These are phyloP conservation scores for Naganishia randhawae DNA, from an alignment of 768 basidiomycete genomes.

Conservation along the genomic window DNA sequence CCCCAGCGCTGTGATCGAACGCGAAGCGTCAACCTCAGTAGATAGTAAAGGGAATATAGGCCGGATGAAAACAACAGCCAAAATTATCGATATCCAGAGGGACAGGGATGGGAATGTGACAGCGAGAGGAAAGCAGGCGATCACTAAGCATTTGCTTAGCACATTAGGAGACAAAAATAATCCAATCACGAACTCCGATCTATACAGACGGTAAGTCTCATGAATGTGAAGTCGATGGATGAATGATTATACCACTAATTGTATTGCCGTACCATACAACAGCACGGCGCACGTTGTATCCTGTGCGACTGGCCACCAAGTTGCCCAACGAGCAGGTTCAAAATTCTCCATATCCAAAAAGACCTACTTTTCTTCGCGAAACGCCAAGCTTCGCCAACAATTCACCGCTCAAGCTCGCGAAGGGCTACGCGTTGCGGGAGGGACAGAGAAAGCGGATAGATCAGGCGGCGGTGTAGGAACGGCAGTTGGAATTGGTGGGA, in stretches of 20 bases:
- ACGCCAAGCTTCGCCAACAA: conserved; percentile 27
- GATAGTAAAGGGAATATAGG: background rate
- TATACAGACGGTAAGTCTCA: conserved; percentile 26
- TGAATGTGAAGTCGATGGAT: no score
- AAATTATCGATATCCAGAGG: conserved; percentile 11
- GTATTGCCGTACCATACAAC: background rate
- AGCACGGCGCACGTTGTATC: conserved; percentile 33
- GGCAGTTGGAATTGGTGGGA: background rate
- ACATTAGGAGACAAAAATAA: conserved; percentile 24
- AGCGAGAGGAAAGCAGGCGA: conserved; percentile 13
- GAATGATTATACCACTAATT: background rate
- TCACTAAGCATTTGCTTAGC: conserved; percentile 22
- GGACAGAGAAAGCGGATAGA: background rate
- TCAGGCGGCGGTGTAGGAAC: background rate
- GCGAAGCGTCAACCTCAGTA: background rate
- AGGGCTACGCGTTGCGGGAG: background rate
- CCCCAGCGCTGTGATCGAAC: background rate
- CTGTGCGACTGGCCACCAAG: conserved; percentile 29
- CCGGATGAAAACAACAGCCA: background rate
- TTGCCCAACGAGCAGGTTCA: conserved; percentile 27
- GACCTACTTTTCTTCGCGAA: conserved; percentile 18
- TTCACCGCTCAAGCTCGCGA: conserved; percentile 24
- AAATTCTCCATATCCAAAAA: conserved; percentile 25
- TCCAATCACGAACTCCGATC: conserved; percentile 29
- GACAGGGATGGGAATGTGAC: conserved; percentile 18